Conservation (phyloP, 352 stramenopile genomes). For the Globisporangium rhizosaccharum region DNA sequence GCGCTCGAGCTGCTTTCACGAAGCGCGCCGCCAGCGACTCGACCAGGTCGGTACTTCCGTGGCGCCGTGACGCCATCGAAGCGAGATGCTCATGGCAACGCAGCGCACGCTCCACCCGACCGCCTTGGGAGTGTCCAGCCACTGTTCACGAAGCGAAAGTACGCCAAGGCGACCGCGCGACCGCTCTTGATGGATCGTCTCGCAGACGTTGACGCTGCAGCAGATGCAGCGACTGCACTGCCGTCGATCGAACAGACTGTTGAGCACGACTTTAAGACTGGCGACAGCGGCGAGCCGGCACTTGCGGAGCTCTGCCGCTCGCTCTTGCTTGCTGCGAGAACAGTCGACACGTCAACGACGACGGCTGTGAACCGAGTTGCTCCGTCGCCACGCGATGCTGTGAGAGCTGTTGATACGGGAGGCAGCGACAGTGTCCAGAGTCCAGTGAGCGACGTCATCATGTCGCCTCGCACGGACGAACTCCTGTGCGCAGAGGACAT, state of each 20-base stretch:
- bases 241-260: conserved; percentile 34
- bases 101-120: not conserved
- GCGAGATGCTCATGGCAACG: conserved; percentile 18
- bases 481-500: conserved; percentile 71
- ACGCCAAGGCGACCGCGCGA: conserved; percentile 26
- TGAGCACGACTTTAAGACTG: conserved; percentile 26
- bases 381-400: no score
- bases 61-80: conserved; percentile 20
- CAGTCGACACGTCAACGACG: conserved; percentile 10
- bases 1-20: conserved; percentile 53
- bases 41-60: conserved; percentile 3
- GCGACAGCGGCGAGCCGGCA: not conserved
- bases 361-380: not conserved
- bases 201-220: conserved; percentile 14
- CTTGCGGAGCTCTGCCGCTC: conserved; percentile 51
- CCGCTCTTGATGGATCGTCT: conserved; percentile 37
- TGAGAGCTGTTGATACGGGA: not conserved
- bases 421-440: not conserved
- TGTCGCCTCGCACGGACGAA: conserved; percentile 39
- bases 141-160: conserved; percentile 37
- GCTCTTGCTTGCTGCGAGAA: conserved; percentile 39
- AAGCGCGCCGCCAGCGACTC: conserved; percentile 34
- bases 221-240: conserved; percentile 8
- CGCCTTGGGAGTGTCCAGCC: not conserved
- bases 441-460: conserved; percentile 4